Evolutionary conservation across 305 asterid species (phyloP), one percentile per base, ranked within the genome.

Genomic region (Solanum hybrid): DNA sequence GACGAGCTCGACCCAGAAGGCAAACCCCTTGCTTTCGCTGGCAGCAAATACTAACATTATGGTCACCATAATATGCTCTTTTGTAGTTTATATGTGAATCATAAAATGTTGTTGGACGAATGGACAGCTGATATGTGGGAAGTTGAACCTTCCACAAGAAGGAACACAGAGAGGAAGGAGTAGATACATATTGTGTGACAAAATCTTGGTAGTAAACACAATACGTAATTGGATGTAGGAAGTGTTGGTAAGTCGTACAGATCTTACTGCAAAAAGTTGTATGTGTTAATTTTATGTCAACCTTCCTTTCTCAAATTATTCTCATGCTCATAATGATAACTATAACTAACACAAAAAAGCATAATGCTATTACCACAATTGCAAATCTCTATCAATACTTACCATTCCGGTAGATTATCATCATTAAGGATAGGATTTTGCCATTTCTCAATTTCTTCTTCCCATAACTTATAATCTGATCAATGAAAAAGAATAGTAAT

Each of bases 401-500:
- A 98, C 99, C 99, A 98, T 92, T 98, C 99, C 42, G 99, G 99
- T 37, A 98, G 93, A 82, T 94, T 92, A 71, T 92, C 96, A 90
- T 98, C 98, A 88, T 91, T 93, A 69, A 98, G 99, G 89, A 98
- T 94, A 77, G 99, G 99, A 90, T 91, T 94, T 92, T 98, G 99
- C 99, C 99, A 98, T 91, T 96, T 96, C 91, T 98, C 99, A 29
- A 98, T 98, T 92, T 98, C 99, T 95, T 95, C 99, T 93, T 98
- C 99, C 99, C 99, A 98, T 79, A 94, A 89, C 95, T 89, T 95
- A 91, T 98, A 98, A 69, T 96, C 99, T 98, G 95, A 90, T 57
- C 86, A 86, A 91, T 51, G 73, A 46, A 88, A 46, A 76, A 29
- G 80, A 88, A 75, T 40, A 88, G 11, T 29, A 73, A 35, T 24